Base-by-base conservation (phyloP, 1,284 basidiomycete genomes). In the Schizophyllum amplum region DNA sequence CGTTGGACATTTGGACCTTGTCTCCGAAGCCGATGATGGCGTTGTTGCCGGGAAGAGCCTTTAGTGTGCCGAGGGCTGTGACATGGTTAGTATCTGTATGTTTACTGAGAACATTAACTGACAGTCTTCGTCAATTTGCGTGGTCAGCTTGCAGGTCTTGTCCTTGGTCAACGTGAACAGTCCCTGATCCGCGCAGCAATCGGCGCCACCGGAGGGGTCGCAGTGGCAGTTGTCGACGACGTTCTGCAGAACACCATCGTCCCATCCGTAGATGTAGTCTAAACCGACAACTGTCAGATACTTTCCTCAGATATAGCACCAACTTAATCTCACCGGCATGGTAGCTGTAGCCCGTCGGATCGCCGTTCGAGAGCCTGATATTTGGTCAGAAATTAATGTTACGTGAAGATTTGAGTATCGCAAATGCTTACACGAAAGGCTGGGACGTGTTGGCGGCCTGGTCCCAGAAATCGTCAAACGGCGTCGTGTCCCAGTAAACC, bases 261-360 rank as follows among this genome's bases (percentile, higher is more conserved):
- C 72, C 79, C 79, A 81, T 23, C 79, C 79, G 61, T 79, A 77
- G 60, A 76, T 65, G 66, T 77, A 81, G 60, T 81, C 79, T 75
- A 46, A 6, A 51, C 11, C 33, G 4, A 7, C 15, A 17, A 13
- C 53, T n/a, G 26, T 23, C 5, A 11, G 55, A 49, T 24, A 33
- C 25, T 24, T 27, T 22, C 6, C 46, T 9, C 47, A 51, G 6
- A 46, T 22, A 21, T 23, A 22, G 5, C 17, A 48, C 15, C 21
- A 13, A 53, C 21, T n/a, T n/a, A 27, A 20, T 6, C 71, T 48
- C 57, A 75, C 75, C 75, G 50, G 72, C 79, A 64, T 81, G 79
- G 59, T 77, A 76, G 54, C 77, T 75, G 61, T 76, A 80, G 17
- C 80, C 79, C 51, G 78, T 80, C 20, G 71, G 69, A 60, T 78